Evolutionary conservation across 2,329 filamentous ascomycete species (phyloP).

Genomic region (Pseudogymnoascus sp.): DNA sequence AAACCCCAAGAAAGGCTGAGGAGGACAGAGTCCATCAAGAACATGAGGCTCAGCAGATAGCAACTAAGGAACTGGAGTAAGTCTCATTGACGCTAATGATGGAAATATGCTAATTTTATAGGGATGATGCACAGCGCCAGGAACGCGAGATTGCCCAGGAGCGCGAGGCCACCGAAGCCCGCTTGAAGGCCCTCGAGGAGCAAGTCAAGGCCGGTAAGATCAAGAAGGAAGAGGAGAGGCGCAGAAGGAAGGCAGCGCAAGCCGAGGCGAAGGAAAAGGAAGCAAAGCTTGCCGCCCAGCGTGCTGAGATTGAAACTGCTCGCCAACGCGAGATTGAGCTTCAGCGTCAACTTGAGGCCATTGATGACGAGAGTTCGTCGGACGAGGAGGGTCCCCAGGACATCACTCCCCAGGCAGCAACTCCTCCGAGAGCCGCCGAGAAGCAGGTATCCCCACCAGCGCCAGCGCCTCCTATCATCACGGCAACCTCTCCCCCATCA

Average conservation of each 20-base stretch:
- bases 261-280: slow-evolving; percentile 87
- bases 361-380: slow-evolving; percentile 68
- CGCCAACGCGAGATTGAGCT: slow-evolving; percentile 86
- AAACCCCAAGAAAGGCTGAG: slow-evolving; percentile 55
- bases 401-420: slow-evolving; percentile 57
- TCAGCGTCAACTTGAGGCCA: slow-evolving; percentile 74
- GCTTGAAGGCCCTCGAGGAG: slow-evolving; percentile 84
- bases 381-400: slow-evolving; percentile 75
- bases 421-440: slow-evolving; percentile 50
- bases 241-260: slow-evolving; percentile 78
- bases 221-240: slow-evolving; percentile 95
- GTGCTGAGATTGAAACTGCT: slow-evolving; percentile 87
- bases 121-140: slow-evolving; percentile 65
- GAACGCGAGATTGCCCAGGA: slow-evolving; percentile 77
- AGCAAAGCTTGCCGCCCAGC: slow-evolving; percentile 71
- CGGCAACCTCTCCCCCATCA: slow-evolving; percentile 41
- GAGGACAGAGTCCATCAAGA: slow-evolving; percentile 62
- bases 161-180: slow-evolving; percentile 72
- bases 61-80: slow-evolving; percentile 76
- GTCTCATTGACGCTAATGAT: slow-evolving; percentile 36
- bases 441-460: slow-evolving; percentile 44
- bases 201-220: slow-evolving; percentile 90
- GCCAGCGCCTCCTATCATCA: slow-evolving; percentile 46
- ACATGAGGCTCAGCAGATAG: slow-evolving; percentile 67
- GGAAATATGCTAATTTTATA: slow-evolving; percentile 36